Percentiles rank a stretch among this genome's conserved stretches.
Conservation (phyloP, 2,329 filamentous ascomycete genomes). For the Colletotrichum noveboracense region DNA sequence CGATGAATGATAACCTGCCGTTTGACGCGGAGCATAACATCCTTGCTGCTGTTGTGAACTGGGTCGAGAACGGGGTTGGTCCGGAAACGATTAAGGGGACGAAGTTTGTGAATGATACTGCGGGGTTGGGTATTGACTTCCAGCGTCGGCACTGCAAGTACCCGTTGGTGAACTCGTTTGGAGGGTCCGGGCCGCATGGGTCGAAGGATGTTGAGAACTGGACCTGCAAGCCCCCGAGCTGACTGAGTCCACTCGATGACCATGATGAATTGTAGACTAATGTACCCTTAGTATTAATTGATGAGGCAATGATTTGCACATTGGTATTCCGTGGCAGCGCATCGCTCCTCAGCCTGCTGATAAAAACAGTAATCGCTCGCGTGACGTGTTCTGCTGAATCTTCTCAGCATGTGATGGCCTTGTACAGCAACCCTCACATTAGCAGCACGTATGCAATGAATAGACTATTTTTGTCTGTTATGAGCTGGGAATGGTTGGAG, state of each 20-base stretch:
- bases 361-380: too few relatives aligned
- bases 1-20: conserved; percentile 23
- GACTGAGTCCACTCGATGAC: neutral
- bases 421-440: too few relatives aligned
- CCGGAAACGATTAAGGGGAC: conserved; percentile 45
- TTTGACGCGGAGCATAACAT: conserved; percentile 47
- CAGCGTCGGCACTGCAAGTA: conserved; percentile 13
- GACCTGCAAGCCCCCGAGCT: neutral
- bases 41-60: conserved; percentile 50
- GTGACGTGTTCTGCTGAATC: too few relatives aligned
- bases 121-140: neutral
- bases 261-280: neutral
- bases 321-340: too few relatives aligned
- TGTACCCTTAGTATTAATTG: neutral
- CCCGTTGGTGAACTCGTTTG: neutral
- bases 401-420: too few relatives aligned
- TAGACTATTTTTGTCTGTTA: too few relatives aligned
- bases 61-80: conserved; percentile 48
- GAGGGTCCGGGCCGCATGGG: neutral
- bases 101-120: conserved; percentile 31
- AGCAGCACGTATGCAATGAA: too few relatives aligned
- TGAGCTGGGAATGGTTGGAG: too few relatives aligned
- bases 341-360: too few relatives aligned
- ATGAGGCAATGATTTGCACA: neutral
- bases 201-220: neutral